Evolutionary conservation across 805 yeast species (phyloP), one percentile per base, ranked within the genome.

Genomic region (Sporopachydermia quercuum): DNA sequence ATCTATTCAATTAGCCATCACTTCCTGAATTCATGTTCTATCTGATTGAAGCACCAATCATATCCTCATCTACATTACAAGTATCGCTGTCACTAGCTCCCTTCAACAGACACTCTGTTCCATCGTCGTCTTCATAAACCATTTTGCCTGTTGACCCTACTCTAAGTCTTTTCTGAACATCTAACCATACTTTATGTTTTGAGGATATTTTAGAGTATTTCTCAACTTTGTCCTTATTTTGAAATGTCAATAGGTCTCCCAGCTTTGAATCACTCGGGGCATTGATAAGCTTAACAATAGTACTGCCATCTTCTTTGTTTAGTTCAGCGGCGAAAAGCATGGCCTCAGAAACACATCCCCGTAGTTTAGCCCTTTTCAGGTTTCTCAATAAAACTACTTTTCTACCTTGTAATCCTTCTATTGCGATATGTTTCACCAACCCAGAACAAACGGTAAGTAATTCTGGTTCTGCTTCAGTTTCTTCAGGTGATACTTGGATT

Each of bases 271-370:
- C 43, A 1, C 1, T 4, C 3, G 80, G 76, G 1, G 78, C 74
- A 3, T 39, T 42, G 0, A 75, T 66, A 4, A 72, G 53, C 37
- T 67, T 75, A 3, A 74, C 74, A 17, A 45, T 45, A 1, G 43
- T 27, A 2, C 40, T 43, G 2, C 46, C 55, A 4, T 37, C 45
- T 4, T 33, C 41, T 0, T 39, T 27, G 11, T 43, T 53, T 19
- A 35, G 35, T 11, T 60, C 70, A 1, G 81, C 76, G n/a, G 83
- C 82, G 15, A 78, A 49, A 1, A 78, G 49, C 84, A 78, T 78
- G 0, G 79, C 82, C 45, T 75, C 72, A 2, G 81, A 74, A 34
- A 49, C 52, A 15, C 70, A 65, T 1, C 84, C 84, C 44, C 83
- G 58, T 70, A 78, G 68, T 50, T 74, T 75, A 6, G 74, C 63